phyloP scores from a whole-genome alignment of 1,284 basidiomycete species.

The Cerioporus squamosus region DNA sequence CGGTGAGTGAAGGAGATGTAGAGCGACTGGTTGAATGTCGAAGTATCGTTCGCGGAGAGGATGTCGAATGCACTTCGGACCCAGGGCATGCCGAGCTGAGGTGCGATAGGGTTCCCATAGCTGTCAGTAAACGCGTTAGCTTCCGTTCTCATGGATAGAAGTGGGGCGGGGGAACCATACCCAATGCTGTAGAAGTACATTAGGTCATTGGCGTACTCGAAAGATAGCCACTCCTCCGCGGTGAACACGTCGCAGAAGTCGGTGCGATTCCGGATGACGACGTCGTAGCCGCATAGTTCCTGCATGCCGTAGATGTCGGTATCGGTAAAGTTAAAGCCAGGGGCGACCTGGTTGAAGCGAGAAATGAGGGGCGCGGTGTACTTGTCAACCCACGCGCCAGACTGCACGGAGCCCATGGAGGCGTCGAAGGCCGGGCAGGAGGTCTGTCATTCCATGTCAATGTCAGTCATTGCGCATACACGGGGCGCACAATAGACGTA shows the following conservation, averaged over 20 bases:
- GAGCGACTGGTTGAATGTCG: conserved; percentile 21
- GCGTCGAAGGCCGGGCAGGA: conserved; percentile 25
- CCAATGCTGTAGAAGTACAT: conserved; percentile 28
- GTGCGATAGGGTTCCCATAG: conserved; percentile 24
- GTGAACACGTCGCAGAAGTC: conserved; percentile 27
- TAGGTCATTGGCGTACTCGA: conserved; percentile 30
- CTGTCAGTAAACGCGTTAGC: background rate
- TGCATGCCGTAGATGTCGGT: conserved; percentile 27
- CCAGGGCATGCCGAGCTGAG: conserved; percentile 28
- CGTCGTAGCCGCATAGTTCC: conserved; percentile 29
- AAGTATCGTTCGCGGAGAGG: conserved; percentile 21
- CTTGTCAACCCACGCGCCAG: conserved; percentile 21
- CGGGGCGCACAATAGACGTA: background rate
- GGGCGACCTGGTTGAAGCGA: conserved; percentile 23
- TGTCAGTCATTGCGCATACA: background rate
- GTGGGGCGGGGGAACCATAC: conserved; percentile 1
- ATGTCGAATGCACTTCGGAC: conserved; percentile 20
- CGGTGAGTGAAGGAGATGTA: conserved; percentile 30
- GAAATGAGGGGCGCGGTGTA: conserved; percentile 24
- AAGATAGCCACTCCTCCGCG: conserved; percentile 27
- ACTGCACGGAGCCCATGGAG: conserved; percentile 22
- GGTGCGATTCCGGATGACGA: conserved; percentile 25
- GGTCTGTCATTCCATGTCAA: background rate
- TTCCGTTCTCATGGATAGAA: background rate
- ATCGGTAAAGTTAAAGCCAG: conserved; percentile 27